Evolutionary conservation across 495 filamentous ascomycete species (phyloP).

Genomic region (Gamarada debralockiae): DNA sequence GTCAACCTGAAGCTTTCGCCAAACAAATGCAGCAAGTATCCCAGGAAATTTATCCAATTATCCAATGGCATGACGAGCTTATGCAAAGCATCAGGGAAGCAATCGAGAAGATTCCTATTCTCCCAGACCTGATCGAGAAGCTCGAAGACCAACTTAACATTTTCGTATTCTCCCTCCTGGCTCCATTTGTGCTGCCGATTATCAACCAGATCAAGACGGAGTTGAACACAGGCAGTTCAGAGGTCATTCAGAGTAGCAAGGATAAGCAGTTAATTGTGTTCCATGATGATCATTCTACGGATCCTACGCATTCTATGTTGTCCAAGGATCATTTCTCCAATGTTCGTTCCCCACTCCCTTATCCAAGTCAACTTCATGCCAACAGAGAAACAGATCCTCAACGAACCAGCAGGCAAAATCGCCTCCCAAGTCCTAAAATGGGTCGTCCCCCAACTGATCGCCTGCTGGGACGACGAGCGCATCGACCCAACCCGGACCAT

Average conservation of each 20-base stretch:
- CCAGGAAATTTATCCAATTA: conserved; percentile 74
- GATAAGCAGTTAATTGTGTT: conserved; percentile 83
- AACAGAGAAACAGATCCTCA: conserved; percentile 56
- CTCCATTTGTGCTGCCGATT: conserved; percentile 80
- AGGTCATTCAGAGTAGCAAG: conserved; percentile 77
- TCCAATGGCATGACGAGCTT: conserved; percentile 84
- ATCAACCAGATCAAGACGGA: conserved; percentile 81
- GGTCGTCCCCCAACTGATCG: conserved; percentile 81
- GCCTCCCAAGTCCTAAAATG: conserved; percentile 74
- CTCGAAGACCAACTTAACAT: conserved; percentile 74
- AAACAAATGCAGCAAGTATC: conserved; percentile 60
- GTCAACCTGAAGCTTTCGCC: conserved; percentile 73
- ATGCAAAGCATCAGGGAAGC: conserved; percentile 72
- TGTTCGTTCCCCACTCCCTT: conserved; percentile 20
- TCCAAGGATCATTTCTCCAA: conserved; percentile 96
- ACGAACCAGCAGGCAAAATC: conserved; percentile 81
- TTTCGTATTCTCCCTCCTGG: conserved; percentile 82
- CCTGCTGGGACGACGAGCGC: conserved; percentile 75
- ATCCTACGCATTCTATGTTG: conserved; percentile 91
- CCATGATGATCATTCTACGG: conserved; percentile 63
- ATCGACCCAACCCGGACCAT: conserved; percentile 63
- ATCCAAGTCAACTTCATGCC: neutral
- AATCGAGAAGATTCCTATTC: conserved; percentile 74
- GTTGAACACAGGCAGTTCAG: conserved; percentile 75
- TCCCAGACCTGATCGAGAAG: conserved; percentile 75